Conservation (phyloP, 805 yeast species). For the Ogataea dorogensis region DNA sequence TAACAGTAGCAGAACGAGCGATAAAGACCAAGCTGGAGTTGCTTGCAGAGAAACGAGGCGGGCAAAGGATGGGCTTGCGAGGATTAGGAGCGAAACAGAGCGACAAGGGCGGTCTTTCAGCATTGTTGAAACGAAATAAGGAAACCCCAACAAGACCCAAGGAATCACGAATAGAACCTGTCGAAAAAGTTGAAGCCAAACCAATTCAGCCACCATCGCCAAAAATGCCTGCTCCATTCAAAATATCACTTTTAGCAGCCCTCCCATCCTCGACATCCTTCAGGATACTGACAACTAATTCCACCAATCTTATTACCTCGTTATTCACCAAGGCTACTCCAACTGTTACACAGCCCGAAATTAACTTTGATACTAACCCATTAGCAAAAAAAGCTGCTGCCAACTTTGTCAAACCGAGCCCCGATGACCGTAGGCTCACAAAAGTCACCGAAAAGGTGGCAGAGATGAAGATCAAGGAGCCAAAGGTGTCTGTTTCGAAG, state of each 20-base stretch:
- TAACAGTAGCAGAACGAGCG: slow-evolving; percentile 11
- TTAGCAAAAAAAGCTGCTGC: slow-evolving; percentile 43
- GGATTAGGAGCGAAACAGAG: slow-evolving; percentile 1
- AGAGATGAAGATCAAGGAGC: slow-evolving; percentile 21
- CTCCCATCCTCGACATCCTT: slow-evolving; percentile 1
- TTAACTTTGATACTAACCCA: slow-evolving; percentile 37
- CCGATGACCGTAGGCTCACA: slow-evolving; percentile 58
- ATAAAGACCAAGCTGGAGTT: slow-evolving; percentile 46
- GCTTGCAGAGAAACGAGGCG: slow-evolving; percentile 43
- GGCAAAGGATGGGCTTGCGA: slow-evolving; percentile 9
- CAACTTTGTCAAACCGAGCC: slow-evolving; percentile 70
- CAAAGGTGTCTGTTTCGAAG: slow-evolving; percentile 33
- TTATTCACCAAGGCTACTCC: slow-evolving; percentile 3
- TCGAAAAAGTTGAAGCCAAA: background rate
- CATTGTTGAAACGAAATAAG: slow-evolving; percentile 1
- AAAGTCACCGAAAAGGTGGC: slow-evolving; percentile 28
- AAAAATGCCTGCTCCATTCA: background rate
- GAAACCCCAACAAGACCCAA: background rate
- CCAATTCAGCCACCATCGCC: background rate
- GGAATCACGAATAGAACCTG: background rate
- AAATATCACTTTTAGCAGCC: background rate
- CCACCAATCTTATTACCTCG: slow-evolving; percentile 2
- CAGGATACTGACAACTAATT: slow-evolving; percentile 1
- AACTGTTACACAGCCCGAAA: slow-evolving; percentile 1
- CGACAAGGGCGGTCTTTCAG: slow-evolving; percentile 1